Percentiles rank a stretch among this genome's conserved stretches.
These are phyloP conservation scores for Saccharum officinarum DNA, from an alignment of 176 grass and related monocot species.

Conservation along the genomic window DNA sequence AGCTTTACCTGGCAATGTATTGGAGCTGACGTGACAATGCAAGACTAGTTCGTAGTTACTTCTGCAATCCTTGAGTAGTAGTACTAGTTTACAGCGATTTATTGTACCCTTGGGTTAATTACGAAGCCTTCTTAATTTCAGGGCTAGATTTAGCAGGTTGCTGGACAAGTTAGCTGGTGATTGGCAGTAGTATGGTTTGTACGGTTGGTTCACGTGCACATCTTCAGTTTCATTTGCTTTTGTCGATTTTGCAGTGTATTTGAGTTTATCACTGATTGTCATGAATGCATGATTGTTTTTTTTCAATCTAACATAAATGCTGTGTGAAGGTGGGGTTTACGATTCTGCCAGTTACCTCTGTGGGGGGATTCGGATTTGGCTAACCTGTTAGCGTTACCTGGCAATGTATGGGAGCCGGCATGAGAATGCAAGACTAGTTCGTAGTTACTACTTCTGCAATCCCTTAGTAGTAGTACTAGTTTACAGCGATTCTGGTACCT, in stretches of 20 bases:
- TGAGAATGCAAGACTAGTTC: not conserved
- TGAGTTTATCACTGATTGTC: too few relatives aligned
- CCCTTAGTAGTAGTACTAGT: not conserved
- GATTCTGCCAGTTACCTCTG: too few relatives aligned
- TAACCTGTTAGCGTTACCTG: not conserved
- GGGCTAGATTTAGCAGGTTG: not conserved
- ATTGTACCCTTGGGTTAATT: not conserved
- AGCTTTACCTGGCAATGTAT: not conserved
- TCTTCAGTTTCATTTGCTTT: not conserved
- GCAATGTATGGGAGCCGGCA: not conserved
- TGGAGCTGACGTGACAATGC: not conserved
- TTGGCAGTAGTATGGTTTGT: not conserved
- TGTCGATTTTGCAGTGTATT: too few relatives aligned
- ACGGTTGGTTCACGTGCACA: not conserved
- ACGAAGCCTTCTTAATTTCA: conserved; percentile 10
- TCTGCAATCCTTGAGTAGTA: not conserved
- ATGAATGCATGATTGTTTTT: too few relatives aligned
- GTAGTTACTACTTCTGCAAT: not conserved
- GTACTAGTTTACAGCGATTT: not conserved
- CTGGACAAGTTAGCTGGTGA: not conserved
- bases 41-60: not conserved
- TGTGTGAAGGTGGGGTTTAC: too few relatives aligned
- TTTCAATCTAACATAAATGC: too few relatives aligned
- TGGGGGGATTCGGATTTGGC: not conserved
- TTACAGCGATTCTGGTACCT: not conserved